Evolutionary conservation across 2,329 filamentous ascomycete genomes (phyloP), one percentile per base, ranked within the genome.

Genomic region (Phaeoacremonium minimum): DNA sequence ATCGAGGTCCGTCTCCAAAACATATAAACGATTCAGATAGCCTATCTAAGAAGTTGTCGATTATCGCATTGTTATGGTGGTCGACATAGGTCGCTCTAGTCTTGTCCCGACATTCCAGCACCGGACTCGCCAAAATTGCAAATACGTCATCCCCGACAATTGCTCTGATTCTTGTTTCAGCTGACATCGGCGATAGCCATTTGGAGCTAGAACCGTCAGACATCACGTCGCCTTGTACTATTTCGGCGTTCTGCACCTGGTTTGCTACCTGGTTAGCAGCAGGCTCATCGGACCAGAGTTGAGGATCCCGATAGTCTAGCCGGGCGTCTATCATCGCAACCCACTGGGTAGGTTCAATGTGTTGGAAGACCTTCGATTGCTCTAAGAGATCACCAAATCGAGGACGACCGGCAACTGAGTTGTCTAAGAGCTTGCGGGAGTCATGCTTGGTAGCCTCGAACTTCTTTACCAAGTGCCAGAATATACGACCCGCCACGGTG

Each of bases 1-100:
- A 56, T 16, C 47, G 42, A n/a, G 52, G 53, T 15, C 52, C 52
- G 33, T 53, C 38, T 2, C 52, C 53, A 19, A 54, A 53, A 20
- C 53, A 55, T 4, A 45, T 43, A 33, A 36, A 54, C n/a, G 32
- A 46, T 30, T 38, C 44, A 3, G 46, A 42, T 4, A 56, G 30
- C 12, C 40, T 46, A 19, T 46, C 40, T 7, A 56, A 40, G 15
- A 47, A 33, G 9, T 12, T 4, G 14, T 38, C 18, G 32, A 20
- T 15, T 19, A 28, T 9, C n/a, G 26, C 30, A 36, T 17, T 28
- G 11, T 15, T 31, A 9, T 44, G 35, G 15, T 16, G 11, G 11
- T 18, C 14, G 6, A 36, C 11, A 33, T 19, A 46, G 18, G 13
- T 16, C 22, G n/a, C 19, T 32, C 6, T 30, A 15, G 12, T 34